Base-by-base conservation (phyloP, 2,329 filamentous ascomycete genomes). In the Akanthomyces uredinophilus region DNA sequence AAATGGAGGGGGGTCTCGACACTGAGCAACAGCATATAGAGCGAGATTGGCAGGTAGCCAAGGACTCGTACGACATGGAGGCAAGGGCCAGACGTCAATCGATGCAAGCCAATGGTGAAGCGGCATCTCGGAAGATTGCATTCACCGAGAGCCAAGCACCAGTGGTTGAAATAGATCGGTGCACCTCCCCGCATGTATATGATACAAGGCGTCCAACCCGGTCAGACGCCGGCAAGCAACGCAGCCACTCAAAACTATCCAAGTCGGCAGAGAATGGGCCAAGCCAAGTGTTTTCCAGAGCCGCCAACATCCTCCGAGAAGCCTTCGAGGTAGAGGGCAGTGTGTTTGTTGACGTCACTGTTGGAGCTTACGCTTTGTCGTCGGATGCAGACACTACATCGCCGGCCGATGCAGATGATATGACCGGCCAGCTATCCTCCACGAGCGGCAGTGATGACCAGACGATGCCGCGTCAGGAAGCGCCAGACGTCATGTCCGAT, bases 241-340 rank as follows among this genome's bases (percentile, higher is more conserved):
- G 11, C 43, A 24, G 22, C 18, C n/a, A 22, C 43, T 4, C 43
- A 7, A 51, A n/a, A 18, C 14, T 35, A 13, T 4, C 27, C 27
- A 14, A 51, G 7, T 8, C 29, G 27, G 56, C 29, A n/a, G 47
- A 50, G 1, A 32, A 37, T 8, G 44, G 50, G 29, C 27, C 32
- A 3, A 13, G 24, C 5, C 14, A 20, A 1, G 65, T 77, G 3
- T 79, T 81, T 60, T 74, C 74, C 2, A 76, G 73, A 11, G 80
- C 79, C 6, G 74, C 78, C 6, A 75, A 75, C 46, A 70, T 80
- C 14, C 70, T 81, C 16, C 69, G 76, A 10, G 72, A 79, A 51
- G 76, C 77, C 1, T 69, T 81, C 4, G 74, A 77, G 39, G 74
- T 76, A 0, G 75, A 80, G 37, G 79, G 79, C 0, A 69, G 70